Base-by-base conservation (phyloP, 1,284 basidiomycete species). In the Inonotus obliquus region DNA sequence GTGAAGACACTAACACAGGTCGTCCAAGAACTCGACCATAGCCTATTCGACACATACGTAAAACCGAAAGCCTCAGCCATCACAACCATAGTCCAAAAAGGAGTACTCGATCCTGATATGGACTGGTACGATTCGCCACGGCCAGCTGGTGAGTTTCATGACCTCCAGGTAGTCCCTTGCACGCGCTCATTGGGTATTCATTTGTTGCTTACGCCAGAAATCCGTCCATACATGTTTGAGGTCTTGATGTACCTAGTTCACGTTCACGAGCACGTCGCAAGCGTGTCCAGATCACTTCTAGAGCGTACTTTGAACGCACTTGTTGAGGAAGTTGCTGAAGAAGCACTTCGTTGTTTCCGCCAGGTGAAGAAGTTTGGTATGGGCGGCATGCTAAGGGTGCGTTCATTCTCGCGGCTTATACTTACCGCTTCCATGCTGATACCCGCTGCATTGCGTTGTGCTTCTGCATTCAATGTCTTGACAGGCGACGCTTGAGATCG, bases 401-500 rank as follows among this genome's bases (percentile, higher is more conserved):
- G 88, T 81, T 37, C 1, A 38, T 54, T 17, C n/a, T 54, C 19
- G 32, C 23, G 19, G 47, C 55, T 54, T 54, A 65, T 27, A 19
- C 51, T 61, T 58, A 45, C 55, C 39, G 17, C 17, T 44, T 44
- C 17, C 41, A n/a, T n/a, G 19, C 17, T 44, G 2, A 44, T 44
- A 44, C 4, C 41, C 17, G 4, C 17, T 29, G 29, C 39, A 54
- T 14, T 25, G 13, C 17, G 4, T 21, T 29, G 29, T 39, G 54
- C 13, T 25, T 21, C 11, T 41, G 10, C 25, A 14, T 55, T 23
- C 37, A 27, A 39, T 57, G 21, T 59, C 35, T 7, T 19, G 53
- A 25, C 69, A 97, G 90, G 96, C 97, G 1, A 99, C 97, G 1
- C 85, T 99, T 32, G 97, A 99, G 75, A 98, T 98, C 68, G 97